These are phyloP conservation scores for Trichocomaceae sp. DNA, from an alignment of 2,329 filamentous ascomycete species.

Conservation along the genomic window DNA sequence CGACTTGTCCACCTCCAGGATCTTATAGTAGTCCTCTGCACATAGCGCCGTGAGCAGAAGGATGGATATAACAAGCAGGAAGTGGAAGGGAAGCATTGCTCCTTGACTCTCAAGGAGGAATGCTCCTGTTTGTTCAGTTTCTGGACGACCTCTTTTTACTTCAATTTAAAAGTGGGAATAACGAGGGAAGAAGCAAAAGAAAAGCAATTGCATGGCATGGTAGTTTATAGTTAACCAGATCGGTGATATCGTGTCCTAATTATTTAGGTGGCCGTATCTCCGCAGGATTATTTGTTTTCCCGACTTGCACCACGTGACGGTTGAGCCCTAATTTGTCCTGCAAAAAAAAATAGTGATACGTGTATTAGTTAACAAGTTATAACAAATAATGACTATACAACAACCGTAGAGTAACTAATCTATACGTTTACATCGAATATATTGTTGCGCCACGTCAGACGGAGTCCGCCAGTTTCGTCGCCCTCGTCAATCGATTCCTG, in stretches of 20 bases:
- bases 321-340: background rate
- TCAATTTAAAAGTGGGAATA: background rate
- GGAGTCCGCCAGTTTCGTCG: conserved; percentile 50
- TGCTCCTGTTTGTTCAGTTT: background rate
- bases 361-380: too few species aligned
- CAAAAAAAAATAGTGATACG: too few species aligned
- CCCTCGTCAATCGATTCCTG: conserved; percentile 63
- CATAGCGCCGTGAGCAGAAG: conserved; percentile 31
- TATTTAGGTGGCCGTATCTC: conserved; percentile 11
- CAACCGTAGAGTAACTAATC: background rate
- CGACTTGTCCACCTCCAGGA: conserved; percentile 71
- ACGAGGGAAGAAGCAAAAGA: background rate
- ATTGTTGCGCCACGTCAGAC: conserved; percentile 62
- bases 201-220: background rate
- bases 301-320: background rate
- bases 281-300: conserved; percentile 10
- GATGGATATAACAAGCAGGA: conserved; percentile 29
- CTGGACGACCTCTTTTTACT: background rate
- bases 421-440: conserved; percentile 54
- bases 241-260: too few species aligned
- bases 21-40: conserved; percentile 51
- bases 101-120: conserved; percentile 5
- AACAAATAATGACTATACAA: too few species aligned
- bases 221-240: too few species aligned
- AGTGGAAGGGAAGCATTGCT: conserved; percentile 29